Base-by-base conservation (phyloP, 208 protist species). In the Angomonas ambiguus region DNA sequence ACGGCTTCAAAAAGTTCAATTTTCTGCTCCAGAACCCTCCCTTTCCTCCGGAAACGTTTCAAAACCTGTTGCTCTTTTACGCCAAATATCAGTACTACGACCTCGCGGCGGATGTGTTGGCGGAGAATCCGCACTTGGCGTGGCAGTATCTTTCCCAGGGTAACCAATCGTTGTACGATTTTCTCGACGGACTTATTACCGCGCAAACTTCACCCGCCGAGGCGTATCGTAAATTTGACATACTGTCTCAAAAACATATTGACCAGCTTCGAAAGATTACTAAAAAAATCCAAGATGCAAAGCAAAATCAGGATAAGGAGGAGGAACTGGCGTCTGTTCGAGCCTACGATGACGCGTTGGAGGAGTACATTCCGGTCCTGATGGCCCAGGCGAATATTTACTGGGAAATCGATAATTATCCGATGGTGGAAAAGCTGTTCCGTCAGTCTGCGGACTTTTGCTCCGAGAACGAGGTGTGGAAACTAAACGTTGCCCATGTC, bases 311-410 rank as follows among this genome's bases (percentile, higher is more conserved):
- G 35, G 95, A 98, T 69, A 86, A 90, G 31, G 87, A 95, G 1
- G 87, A 63, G 8, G 83, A 94, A 13, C 94, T 86, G 69, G 64
- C 62, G 22, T 82, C 94, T 22, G 74, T 98, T 45, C 82, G 91
- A 34, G 82, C 88, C 25, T 98, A 96, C 76, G 97, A 98, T 76
- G 79, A 88, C 25, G 94, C 92, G 2, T 69, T 98, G 8, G 96
- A 98, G 69, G 81, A 87, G 57, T 98, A 98, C 74, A 98, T 98
- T 48, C 97, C 97, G 0, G 94, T 98, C 10, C 88, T 99, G 3
- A 97, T 97, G 94, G 87, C 87, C 33, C 89, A 97, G 85, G 97
- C 97, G n/a, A 97, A 98, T 73, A 98, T 99, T 35, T 99, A 98
- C 82, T 99, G 97, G 97, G 93, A 99, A 61, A 90, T 98, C 62